These are phyloP conservation scores for Kentomonas sorsogonicus DNA, from an alignment of 208 protist species.

Conservation along the genomic window DNA sequence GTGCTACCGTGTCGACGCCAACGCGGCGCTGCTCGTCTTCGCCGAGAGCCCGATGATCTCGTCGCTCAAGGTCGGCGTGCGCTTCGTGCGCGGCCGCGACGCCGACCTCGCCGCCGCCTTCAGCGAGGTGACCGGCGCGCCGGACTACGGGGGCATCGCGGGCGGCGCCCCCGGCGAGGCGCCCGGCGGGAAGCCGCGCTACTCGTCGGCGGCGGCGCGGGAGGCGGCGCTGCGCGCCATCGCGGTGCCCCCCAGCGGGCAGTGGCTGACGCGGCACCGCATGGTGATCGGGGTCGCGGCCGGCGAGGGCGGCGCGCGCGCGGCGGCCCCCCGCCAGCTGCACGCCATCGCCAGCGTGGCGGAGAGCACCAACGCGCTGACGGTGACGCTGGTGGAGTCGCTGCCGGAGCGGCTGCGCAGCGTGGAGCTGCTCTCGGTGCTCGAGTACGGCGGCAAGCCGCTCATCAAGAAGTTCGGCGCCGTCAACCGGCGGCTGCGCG, in stretches of 20 bases:
- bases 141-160: slow-evolving; percentile 22
- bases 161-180: slow-evolving; percentile 10
- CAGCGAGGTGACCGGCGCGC: slow-evolving; percentile 26
- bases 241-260: slow-evolving; percentile 9
- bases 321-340: slow-evolving; percentile 21
- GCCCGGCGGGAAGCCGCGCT: background rate
- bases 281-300: slow-evolving; percentile 14
- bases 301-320: slow-evolving; percentile 12
- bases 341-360: slow-evolving; percentile 18
- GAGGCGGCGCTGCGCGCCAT: slow-evolving; percentile 10
- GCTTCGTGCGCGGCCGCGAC: slow-evolving; percentile 36
- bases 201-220: background rate
- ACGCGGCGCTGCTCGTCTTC: slow-evolving; percentile 56
- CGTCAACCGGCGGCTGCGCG: slow-evolving; percentile 54
- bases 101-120: slow-evolving; percentile 30
- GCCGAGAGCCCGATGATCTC: slow-evolving; percentile 67
- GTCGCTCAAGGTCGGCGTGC: slow-evolving; percentile 52
- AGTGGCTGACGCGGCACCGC: slow-evolving; percentile 12
- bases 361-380: slow-evolving; percentile 20
- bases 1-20: slow-evolving; percentile 55
- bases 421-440: slow-evolving; percentile 57
- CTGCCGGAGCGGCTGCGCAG: slow-evolving; percentile 41
- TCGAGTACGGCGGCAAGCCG: slow-evolving; percentile 59
- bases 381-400: slow-evolving; percentile 47
- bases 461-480: slow-evolving; percentile 63